Percentiles rank a stretch among this genome's conserved stretches.
Evolutionary conservation across 352 stramenopile species (phyloP).

Genomic region (Saprolegnia diclina): DNA sequence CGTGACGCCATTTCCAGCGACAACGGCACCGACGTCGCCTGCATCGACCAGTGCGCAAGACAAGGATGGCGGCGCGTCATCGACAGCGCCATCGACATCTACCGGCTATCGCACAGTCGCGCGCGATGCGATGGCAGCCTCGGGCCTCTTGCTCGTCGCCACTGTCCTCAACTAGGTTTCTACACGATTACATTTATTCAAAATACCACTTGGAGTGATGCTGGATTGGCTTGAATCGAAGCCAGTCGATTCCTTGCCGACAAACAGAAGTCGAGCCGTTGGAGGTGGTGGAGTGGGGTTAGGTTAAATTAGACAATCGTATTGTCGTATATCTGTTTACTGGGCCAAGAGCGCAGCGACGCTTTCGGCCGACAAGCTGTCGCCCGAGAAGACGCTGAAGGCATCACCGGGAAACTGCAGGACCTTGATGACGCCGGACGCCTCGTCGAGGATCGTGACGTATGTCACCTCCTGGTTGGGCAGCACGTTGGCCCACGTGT

Average conservation of each 20-base stretch:
- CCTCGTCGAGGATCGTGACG: slow-evolving; percentile 58
- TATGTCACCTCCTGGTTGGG: slow-evolving; percentile 40
- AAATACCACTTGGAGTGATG: too few species aligned
- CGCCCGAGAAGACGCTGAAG: slow-evolving; percentile 35
- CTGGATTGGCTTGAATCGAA: too few species aligned
- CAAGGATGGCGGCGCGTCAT: background rate
- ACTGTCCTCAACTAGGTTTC: too few species aligned
- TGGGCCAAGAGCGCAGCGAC: background rate
- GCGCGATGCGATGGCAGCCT: too few species aligned
- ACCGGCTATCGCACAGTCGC: too few species aligned
- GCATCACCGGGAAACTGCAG: slow-evolving; percentile 48
- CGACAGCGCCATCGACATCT: too few species aligned
- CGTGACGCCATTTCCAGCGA: background rate
- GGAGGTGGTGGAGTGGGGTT: too few species aligned
- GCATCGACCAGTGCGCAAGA: background rate
- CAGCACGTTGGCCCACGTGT: slow-evolving; percentile 47
- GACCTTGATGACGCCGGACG: slow-evolving; percentile 51
- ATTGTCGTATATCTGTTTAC: background rate
- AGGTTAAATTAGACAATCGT: too few species aligned
- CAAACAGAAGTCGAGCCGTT: too few species aligned
- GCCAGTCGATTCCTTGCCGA: too few species aligned
- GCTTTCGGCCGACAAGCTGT: background rate
- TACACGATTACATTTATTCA: too few species aligned
- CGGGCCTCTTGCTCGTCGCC: too few species aligned
- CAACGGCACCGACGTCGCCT: background rate